phyloP scores from a whole-genome alignment of 495 filamentous ascomycete species.

The Lineolata rhizophorae region DNA sequence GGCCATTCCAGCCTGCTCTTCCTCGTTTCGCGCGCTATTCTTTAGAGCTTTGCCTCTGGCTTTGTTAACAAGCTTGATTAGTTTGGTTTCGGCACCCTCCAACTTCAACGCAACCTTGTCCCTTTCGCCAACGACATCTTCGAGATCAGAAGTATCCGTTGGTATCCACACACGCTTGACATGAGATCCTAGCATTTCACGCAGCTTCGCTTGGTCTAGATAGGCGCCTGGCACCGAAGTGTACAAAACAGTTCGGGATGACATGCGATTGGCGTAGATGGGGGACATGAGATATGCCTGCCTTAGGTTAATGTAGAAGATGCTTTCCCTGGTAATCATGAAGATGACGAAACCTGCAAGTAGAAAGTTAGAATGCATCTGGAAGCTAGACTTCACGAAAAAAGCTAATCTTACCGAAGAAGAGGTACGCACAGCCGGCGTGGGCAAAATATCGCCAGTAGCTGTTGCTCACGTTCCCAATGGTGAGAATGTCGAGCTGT shows the following conservation, averaged over 20 bases:
- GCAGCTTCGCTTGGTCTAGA: slow-evolving; percentile 47
- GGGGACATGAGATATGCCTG: slow-evolving; percentile 88
- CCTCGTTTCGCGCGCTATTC: slow-evolving; percentile 26
- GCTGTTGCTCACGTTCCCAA: slow-evolving; percentile 41
- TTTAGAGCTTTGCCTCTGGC: slow-evolving; percentile 52
- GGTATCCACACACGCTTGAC: slow-evolving; percentile 79
- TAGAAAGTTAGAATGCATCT: neutral
- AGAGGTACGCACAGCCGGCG: slow-evolving; percentile 47
- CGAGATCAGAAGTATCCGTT: slow-evolving; percentile 57
- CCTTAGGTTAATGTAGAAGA: slow-evolving; percentile 88
- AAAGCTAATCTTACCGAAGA: slow-evolving; percentile 29
- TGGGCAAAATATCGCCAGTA: slow-evolving; percentile 60
- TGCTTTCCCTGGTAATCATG: slow-evolving; percentile 72
- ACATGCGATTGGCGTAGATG: slow-evolving; percentile 69
- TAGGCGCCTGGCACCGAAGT: slow-evolving; percentile 62
- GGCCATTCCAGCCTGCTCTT: slow-evolving; percentile 22
- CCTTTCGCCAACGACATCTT: slow-evolving; percentile 65
- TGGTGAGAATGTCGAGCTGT: slow-evolving; percentile 61
- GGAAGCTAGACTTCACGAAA: neutral
- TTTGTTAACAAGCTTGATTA: slow-evolving; percentile 65
- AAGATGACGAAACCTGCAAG: slow-evolving; percentile 53
- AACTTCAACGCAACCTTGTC: slow-evolving; percentile 68
- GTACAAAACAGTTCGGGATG: slow-evolving; percentile 84
- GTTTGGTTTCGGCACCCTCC: slow-evolving; percentile 71
- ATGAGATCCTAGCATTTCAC: slow-evolving; percentile 54